phyloP scores from a whole-genome alignment of 139 green algal genomes.

The Auxenochlorella pyrenoidosa region DNA sequence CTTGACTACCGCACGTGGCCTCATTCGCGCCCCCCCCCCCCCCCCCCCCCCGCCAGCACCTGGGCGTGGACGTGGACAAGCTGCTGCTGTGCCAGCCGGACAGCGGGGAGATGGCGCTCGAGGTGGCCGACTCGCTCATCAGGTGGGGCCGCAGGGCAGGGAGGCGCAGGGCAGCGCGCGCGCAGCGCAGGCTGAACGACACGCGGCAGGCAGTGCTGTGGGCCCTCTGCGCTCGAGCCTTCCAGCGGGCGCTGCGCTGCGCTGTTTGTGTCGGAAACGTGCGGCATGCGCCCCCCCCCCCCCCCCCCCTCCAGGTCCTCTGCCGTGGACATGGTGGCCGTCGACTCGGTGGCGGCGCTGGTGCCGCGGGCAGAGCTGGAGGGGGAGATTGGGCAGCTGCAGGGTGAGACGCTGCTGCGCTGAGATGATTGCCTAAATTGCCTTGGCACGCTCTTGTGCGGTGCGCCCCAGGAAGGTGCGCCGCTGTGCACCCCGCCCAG shows the following conservation, averaged over 20 bases:
- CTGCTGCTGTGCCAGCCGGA: conserved; percentile 84
- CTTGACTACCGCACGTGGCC: neutral
- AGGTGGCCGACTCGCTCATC: conserved; percentile 87
- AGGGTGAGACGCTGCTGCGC: neutral
- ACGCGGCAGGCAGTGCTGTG: no score
- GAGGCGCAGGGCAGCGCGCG: neutral
- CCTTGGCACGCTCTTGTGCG: no score
- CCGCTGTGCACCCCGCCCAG: no score
- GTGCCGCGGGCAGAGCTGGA: conserved; percentile 92
- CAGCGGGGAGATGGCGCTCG: conserved; percentile 84
- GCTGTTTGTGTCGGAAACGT: neutral
- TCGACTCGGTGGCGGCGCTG: conserved; percentile 95
- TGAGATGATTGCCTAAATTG: no score
- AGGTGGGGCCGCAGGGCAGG: conserved; percentile 13
- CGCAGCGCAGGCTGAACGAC: no score
- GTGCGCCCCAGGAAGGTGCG: no score
- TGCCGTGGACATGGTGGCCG: conserved; percentile 86
- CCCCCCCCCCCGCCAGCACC: neutral
- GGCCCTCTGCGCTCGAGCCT: no score
- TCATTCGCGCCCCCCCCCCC: neutral
- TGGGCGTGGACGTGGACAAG: conserved; percentile 76
- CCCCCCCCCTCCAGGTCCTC: conserved; percentile 8
- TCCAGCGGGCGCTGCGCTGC: no score
- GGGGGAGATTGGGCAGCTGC: conserved; percentile 84
- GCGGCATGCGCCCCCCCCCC: neutral